Conservation (phyloP, 768 basidiomycete species). For the Psilocybe sp. region DNA sequence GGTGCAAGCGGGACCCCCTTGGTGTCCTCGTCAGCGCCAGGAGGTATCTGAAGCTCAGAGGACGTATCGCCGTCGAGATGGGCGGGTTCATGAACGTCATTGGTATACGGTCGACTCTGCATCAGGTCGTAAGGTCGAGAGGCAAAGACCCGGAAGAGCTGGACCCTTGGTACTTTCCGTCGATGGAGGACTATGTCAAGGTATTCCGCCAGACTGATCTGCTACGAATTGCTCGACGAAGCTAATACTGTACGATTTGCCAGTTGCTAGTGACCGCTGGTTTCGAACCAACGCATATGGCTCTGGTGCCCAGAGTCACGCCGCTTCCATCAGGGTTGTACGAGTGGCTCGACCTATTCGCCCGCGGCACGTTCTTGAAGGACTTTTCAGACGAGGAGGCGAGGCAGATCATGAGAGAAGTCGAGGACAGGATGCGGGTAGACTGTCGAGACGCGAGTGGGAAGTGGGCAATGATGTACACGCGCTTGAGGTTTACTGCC, state of each 20-base stretch:
- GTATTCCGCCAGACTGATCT: too few relatives aligned
- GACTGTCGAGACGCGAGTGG: slow-evolving; percentile 59
- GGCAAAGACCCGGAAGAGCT: slow-evolving; percentile 56
- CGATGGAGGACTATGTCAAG: slow-evolving; percentile 59
- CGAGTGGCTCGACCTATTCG: slow-evolving; percentile 73
- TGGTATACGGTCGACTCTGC: slow-evolving; percentile 52
- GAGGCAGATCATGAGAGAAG: slow-evolving; percentile 57
- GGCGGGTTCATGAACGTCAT: slow-evolving; percentile 73
- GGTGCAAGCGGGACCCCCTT: slow-evolving; percentile 75
- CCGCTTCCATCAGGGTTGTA: slow-evolving; percentile 48
- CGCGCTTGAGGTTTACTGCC: slow-evolving; percentile 63
- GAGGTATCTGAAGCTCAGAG: slow-evolving; percentile 63
- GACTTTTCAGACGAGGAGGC: slow-evolving; percentile 53
- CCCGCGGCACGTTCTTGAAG: slow-evolving; percentile 54
- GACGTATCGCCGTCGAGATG: slow-evolving; percentile 74
- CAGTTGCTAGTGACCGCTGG: slow-evolving; percentile 56
- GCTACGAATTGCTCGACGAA: too few relatives aligned
- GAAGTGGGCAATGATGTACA: slow-evolving; percentile 73
- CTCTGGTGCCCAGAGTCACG: slow-evolving; percentile 54
- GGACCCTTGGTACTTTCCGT: slow-evolving; percentile 89
- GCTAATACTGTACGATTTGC: too few relatives aligned
- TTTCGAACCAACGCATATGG: slow-evolving; percentile 54
- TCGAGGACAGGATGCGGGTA: slow-evolving; percentile 49
- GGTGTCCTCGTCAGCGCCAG: slow-evolving; percentile 63
- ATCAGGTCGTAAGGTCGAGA: slow-evolving; percentile 46